Conservation (phyloP, 768 basidiomycete species). For the Lentinula lateritia region DNA sequence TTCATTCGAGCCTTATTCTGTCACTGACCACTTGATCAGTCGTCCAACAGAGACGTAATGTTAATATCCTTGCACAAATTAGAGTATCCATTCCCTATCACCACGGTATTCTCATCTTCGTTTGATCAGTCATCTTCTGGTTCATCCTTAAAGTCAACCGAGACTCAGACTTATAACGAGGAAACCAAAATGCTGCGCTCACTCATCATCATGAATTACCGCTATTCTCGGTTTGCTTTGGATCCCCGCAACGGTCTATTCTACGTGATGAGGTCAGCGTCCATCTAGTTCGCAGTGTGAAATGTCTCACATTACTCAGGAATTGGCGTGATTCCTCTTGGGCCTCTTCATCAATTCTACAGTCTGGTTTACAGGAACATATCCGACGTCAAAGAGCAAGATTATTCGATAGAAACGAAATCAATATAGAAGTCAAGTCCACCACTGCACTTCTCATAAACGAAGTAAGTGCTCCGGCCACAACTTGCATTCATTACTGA, state of each 20-base stretch:
- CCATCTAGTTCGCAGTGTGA: neutral
- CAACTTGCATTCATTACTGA: neutral
- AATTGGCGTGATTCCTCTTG: slow-evolving; percentile 88
- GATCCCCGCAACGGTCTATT: slow-evolving; percentile 84
- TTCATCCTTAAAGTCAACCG: slow-evolving; percentile 22
- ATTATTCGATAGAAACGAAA: slow-evolving; percentile 80
- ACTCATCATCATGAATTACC: slow-evolving; percentile 79
- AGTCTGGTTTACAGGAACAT: slow-evolving; percentile 52
- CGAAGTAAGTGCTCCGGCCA: slow-evolving; percentile 50
- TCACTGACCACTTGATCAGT: slow-evolving; percentile 40
- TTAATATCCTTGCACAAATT: slow-evolving; percentile 67
- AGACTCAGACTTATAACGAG: slow-evolving; percentile 24
- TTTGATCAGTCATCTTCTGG: slow-evolving; percentile 22
- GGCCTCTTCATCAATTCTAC: slow-evolving; percentile 56
- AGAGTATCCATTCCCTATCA: slow-evolving; percentile 70
- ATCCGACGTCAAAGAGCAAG: slow-evolving; percentile 59
- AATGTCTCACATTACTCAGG: slow-evolving; percentile 33
- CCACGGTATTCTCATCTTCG: slow-evolving; percentile 66
- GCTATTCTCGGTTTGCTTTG: slow-evolving; percentile 86
- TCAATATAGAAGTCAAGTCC: slow-evolving; percentile 89
- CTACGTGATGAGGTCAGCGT: slow-evolving; percentile 64
- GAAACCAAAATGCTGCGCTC: slow-evolving; percentile 35
- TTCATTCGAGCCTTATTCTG: neutral
- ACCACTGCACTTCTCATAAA: slow-evolving; percentile 74
- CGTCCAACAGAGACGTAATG: slow-evolving; percentile 76